phyloP scores from a whole-genome alignment of 768 basidiomycete genomes.

The Serendipita indica region DNA sequence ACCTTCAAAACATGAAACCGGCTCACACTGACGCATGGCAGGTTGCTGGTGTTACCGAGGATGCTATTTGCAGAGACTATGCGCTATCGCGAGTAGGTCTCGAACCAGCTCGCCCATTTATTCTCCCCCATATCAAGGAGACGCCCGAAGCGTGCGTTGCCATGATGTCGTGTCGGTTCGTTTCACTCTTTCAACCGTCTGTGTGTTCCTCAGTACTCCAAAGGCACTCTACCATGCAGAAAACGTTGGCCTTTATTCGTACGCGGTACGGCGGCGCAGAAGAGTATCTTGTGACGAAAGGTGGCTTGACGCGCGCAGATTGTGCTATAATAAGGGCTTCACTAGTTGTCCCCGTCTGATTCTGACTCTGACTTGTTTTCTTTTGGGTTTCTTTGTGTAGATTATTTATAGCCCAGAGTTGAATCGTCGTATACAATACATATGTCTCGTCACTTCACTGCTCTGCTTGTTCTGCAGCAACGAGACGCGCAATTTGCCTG shows the following conservation, averaged over 20 bases:
- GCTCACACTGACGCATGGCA: conserved; percentile 20
- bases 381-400: background rate
- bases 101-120: conserved; percentile 56
- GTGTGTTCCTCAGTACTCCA: background rate
- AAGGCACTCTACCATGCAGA: background rate
- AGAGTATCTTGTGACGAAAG: background rate
- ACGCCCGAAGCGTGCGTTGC: background rate
- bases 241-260: background rate
- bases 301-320: background rate
- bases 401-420: background rate
- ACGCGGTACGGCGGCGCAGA: background rate
- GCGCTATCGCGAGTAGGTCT: conserved; percentile 63
- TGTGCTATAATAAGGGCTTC: background rate
- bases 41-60: conserved; percentile 60
- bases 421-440: background rate
- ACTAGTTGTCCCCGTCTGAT: background rate
- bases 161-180: background rate
- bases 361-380: background rate
- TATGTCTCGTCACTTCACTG: background rate
- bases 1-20: background rate
- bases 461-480: conserved; percentile 24
- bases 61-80: conserved; percentile 55
- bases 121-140: conserved; percentile 30
- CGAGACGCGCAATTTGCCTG: conserved; percentile 31
- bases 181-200: background rate